These are phyloP conservation scores for Orbilia quercus DNA, from an alignment of 2,329 filamentous ascomycete genomes.

Conservation along the genomic window DNA sequence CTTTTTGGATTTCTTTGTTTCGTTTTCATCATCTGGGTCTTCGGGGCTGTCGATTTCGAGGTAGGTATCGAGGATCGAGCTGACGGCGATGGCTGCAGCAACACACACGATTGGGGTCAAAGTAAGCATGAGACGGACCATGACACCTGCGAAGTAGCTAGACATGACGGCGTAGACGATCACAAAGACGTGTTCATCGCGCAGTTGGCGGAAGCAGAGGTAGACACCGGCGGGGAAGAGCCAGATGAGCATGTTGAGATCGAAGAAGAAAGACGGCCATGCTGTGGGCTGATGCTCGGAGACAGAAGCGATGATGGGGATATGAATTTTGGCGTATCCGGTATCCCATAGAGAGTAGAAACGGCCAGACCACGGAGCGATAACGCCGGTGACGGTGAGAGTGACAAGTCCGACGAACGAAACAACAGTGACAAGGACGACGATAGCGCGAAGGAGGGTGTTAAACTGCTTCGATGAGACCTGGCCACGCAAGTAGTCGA, in stretches of 20 bases:
- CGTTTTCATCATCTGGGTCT: conserved; percentile 67
- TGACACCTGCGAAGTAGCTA: conserved; percentile 98
- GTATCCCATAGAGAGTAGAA: conserved; percentile 99
- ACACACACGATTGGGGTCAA: conserved; percentile 96
- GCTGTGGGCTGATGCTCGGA: conserved; percentile 99
- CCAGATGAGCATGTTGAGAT: conserved; percentile 98
- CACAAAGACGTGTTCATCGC: conserved; percentile 96
- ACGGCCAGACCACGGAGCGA: conserved; percentile 96
- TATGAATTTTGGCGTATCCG: conserved; percentile 98
- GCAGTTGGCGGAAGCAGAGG: conserved; percentile 93
- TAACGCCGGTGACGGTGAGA: conserved; percentile 86
- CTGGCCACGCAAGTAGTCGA: conserved; percentile 88
- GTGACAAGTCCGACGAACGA: conserved; percentile 80
- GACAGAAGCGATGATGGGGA: conserved; percentile 99
- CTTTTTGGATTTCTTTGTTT: conserved; percentile 70
- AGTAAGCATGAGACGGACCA: conserved; percentile 98
- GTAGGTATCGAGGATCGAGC: conserved; percentile 88
- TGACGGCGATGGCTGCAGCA: conserved; percentile 87
- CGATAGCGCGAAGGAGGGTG: conserved; percentile 81
- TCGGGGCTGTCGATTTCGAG: conserved; percentile 74
- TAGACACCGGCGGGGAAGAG: conserved; percentile 98
- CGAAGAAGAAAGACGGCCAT: conserved; percentile 99
- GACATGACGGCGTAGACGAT: conserved; percentile 96
- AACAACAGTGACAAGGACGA: conserved; percentile 78
- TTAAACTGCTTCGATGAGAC: conserved; percentile 94